These are phyloP conservation scores for Apophysomyces ossiformis DNA, from an alignment of 371 early-diverging fungal species.

Conservation along the genomic window DNA sequence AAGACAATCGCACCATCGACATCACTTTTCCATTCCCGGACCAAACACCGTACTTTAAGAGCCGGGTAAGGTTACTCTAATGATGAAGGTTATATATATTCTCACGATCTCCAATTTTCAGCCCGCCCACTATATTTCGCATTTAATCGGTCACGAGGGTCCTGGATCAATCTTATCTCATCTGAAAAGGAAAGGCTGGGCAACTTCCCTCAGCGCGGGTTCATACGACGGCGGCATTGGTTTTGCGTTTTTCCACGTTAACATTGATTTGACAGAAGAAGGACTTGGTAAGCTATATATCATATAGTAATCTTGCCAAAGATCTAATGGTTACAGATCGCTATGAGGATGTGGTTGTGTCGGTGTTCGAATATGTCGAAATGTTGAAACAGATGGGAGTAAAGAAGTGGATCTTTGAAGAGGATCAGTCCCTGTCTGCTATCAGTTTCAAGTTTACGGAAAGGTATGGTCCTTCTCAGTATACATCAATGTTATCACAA, in stretches of 20 bases:
- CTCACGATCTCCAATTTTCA: slow-evolving; percentile 23
- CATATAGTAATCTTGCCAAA: neutral
- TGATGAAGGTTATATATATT: neutral
- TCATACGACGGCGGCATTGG: slow-evolving; percentile 58
- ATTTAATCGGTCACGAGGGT: slow-evolving; percentile 83
- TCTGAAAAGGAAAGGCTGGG: slow-evolving; percentile 90
- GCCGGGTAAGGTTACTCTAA: slow-evolving; percentile 40
- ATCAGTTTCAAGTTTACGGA: slow-evolving; percentile 84
- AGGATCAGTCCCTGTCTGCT: slow-evolving; percentile 69
- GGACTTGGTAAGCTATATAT: slow-evolving; percentile 61
- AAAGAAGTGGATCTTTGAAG: slow-evolving; percentile 82
- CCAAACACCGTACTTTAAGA: slow-evolving; percentile 57
- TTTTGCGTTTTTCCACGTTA: slow-evolving; percentile 83
- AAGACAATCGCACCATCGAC: slow-evolving; percentile 72
- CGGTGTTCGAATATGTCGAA: slow-evolving; percentile 88
- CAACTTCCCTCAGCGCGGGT: slow-evolving; percentile 73
- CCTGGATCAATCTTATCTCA: slow-evolving; percentile 84
- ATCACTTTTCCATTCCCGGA: slow-evolving; percentile 89
- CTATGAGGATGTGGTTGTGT: slow-evolving; percentile 78
- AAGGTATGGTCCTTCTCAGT: slow-evolving; percentile 65
- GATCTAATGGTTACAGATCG: slow-evolving; percentile 45
- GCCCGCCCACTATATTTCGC: slow-evolving; percentile 72
- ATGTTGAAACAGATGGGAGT: slow-evolving; percentile 74
- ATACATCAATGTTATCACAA: slow-evolving; percentile 50
- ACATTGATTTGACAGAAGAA: slow-evolving; percentile 78